Base-by-base conservation (phyloP, 1,139 yeast species). In the Suhomyces atakaporum region DNA sequence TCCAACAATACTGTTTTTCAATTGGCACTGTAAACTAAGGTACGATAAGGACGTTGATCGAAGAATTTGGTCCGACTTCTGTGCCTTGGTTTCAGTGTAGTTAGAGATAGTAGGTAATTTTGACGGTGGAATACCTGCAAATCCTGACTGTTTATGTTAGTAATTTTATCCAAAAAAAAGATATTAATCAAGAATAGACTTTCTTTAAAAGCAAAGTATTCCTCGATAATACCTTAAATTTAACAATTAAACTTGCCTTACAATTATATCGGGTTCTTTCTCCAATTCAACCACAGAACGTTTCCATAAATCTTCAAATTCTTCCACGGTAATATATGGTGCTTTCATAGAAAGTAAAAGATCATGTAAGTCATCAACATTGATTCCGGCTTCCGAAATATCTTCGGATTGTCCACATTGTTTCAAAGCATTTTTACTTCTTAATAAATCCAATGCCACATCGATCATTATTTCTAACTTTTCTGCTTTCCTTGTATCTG, bases 301-400 rank as follows among this genome's bases (percentile, higher is more conserved):
- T 20, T 58, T 56, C 97, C 97, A 90, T 44, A 88, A 71, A 40
- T 82, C 87, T 47, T 85, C 83, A 62, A 89, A 90, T 47, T 87
- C 95, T 30, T 79, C 82, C 34, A 69, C 75, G n/a, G 79, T 69
- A 26, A 86, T 73, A 45, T 77, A 71, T 8, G 82, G 72, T 2
- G 80, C 75, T 59, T 79, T 69, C 74, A 77, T 66, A 8, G 76
- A 71, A 39, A 75, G 67, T 44, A 84, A 69, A 34, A 81, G 69
- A 38, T 78, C 77, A 53, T 81, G 81, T 28, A 84, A 61, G 35
- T 81, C 87, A 3, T 57, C 63, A 25, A 73, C 54, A 3, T 70
- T 54, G 21, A 84, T 65, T 3, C 85, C 85, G 29, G 79, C 77
- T 27, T 63, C 73, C 3, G 56, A 52, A 47, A 74, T 69, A 28